phyloP scores from a whole-genome alignment of 1,284 basidiomycete genomes.

The Microbotryum violaceum region DNA sequence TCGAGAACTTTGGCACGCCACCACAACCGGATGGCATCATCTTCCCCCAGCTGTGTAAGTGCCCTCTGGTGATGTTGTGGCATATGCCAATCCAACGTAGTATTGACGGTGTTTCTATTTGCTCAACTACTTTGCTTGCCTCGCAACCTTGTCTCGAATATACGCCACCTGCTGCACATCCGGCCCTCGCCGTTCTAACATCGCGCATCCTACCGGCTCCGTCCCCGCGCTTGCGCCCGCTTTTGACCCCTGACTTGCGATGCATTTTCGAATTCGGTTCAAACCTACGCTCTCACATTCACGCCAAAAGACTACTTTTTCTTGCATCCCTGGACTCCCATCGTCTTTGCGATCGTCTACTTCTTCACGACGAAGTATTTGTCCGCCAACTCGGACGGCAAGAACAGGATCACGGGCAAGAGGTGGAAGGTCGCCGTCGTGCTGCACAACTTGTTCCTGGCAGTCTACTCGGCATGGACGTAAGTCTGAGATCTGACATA shows the following conservation, averaged over 20 bases:
- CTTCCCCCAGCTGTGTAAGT: slow-evolving; percentile 14
- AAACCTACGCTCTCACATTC: no score
- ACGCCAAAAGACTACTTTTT: not conserved
- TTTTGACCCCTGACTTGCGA: no score
- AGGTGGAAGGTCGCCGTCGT: slow-evolving; percentile 34
- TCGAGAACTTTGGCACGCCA: slow-evolving; percentile 13
- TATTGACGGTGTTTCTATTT: not conserved
- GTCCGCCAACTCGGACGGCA: slow-evolving; percentile 28
- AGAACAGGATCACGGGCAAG: slow-evolving; percentile 32
- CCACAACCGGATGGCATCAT: slow-evolving; percentile 16
- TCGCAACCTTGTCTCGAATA: not conserved
- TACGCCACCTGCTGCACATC: no score
- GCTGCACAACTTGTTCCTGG: slow-evolving; percentile 39
- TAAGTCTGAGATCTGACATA: slow-evolving; percentile 5
- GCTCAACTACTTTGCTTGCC: not conserved
- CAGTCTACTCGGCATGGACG: slow-evolving; percentile 36
- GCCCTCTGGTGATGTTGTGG: not conserved
- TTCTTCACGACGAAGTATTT: slow-evolving; percentile 24
- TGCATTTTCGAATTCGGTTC: no score
- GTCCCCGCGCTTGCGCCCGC: no score
- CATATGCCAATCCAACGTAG: no score
- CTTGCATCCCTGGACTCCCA: slow-evolving; percentile 18
- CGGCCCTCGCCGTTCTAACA: no score
- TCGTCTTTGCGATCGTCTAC: slow-evolving; percentile 25
- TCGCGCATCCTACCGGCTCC: no score